Conservation (phyloP, 192 early-diverging fungal genomes). For the Mortierella hygrophila region DNA sequence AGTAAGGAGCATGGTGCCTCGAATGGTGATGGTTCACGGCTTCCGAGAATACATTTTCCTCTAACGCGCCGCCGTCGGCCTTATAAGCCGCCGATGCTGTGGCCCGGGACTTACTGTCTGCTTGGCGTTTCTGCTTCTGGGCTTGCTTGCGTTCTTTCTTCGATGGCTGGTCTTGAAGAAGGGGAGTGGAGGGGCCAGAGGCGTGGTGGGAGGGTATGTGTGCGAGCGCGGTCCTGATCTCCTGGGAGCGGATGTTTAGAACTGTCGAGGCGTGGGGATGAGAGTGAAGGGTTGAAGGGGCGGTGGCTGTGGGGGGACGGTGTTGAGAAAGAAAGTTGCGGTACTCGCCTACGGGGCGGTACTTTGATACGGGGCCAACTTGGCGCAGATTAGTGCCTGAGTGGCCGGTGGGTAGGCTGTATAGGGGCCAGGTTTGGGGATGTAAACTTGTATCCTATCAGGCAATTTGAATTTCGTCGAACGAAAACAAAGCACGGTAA, state of each 20-base stretch:
- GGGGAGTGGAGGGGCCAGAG: neutral
- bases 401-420: neutral
- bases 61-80: neutral
- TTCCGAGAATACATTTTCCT: neutral
- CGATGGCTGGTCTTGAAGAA: neutral
- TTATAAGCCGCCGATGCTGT: too few relatives aligned
- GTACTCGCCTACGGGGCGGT: slow-evolving; percentile 9
- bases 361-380: neutral
- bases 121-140: neutral
- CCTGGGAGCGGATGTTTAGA: neutral
- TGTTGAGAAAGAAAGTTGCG: neutral
- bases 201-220: neutral
- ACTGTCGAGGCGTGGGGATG: slow-evolving; percentile 37
- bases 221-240: neutral
- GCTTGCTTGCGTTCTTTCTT: neutral
- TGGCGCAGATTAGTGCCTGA: neutral
- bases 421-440: neutral
- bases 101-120: neutral
- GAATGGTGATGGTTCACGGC: neutral
- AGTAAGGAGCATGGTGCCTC: neutral
- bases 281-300: slow-evolving; percentile 19
- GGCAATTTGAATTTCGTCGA: too few relatives aligned
- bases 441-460: neutral
- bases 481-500: too few relatives aligned
- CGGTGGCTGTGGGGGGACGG: slow-evolving; percentile 12